These are phyloP conservation scores for Gynochthodes officinalis DNA, from an alignment of 257 asterid genomes.

Conservation along the genomic window DNA sequence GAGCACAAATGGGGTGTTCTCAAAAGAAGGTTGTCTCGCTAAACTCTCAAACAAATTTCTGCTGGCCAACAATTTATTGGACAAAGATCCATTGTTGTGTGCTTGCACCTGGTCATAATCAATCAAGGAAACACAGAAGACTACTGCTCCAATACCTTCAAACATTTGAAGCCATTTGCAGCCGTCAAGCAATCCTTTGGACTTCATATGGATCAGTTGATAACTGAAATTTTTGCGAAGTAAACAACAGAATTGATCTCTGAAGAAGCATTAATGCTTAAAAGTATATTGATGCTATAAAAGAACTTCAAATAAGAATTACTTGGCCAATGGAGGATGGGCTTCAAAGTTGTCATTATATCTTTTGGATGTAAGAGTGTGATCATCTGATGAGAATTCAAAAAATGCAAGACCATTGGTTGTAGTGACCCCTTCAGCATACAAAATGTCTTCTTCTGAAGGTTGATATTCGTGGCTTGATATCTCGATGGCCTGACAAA, in stretches of 20 bases:
- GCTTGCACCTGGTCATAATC: conserved; percentile 46
- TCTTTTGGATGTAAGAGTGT: conserved; percentile 33
- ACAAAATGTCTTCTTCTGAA: conserved; percentile 50
- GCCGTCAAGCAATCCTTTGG: conserved; percentile 34
- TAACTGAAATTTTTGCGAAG: conserved; percentile 34
- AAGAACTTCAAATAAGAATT: conserved; percentile 13
- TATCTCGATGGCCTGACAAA: conserved; percentile 53
- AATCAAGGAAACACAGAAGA: conserved; percentile 51
- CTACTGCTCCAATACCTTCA: conserved; percentile 38
- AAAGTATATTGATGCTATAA: not conserved
- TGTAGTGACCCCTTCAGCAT: conserved; percentile 59
- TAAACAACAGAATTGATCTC: not conserved
- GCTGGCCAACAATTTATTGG: conserved; percentile 55
- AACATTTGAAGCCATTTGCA: conserved; percentile 65
- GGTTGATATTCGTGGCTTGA: conserved; percentile 61
- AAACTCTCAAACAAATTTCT: conserved; percentile 45
- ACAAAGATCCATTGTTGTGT: conserved; percentile 23
- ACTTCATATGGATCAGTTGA: conserved; percentile 50
- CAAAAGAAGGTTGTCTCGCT: conserved; percentile 35
- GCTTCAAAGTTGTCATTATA: conserved; percentile 22
- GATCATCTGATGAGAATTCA: conserved; percentile 50
- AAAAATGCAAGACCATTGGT: conserved; percentile 48
- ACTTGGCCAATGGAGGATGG: conserved; percentile 44
- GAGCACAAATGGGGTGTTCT: conserved; percentile 49
- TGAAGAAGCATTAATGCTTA: not conserved